These are phyloP conservation scores for Mimosa pudica DNA, from an alignment of 306 rosid species.

Conservation along the genomic window DNA sequence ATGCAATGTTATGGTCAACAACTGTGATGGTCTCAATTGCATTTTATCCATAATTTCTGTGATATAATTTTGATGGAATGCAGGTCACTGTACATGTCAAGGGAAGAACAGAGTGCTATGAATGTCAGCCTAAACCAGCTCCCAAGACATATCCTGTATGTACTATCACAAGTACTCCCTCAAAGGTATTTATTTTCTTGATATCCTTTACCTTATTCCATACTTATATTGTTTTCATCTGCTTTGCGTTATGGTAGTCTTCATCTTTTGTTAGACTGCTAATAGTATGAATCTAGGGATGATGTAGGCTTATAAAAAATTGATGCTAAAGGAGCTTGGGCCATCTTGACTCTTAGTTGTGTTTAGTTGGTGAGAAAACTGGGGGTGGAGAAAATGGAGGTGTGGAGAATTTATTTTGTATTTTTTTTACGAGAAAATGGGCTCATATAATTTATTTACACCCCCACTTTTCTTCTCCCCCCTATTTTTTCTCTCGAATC, in stretches of 20 bases:
- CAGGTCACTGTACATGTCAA: slow-evolving; percentile 97
- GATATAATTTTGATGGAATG: slow-evolving; percentile 36
- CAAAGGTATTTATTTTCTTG: slow-evolving; percentile 65
- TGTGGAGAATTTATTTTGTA: too few species aligned
- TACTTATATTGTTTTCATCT: background rate
- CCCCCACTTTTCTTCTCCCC: too few species aligned
- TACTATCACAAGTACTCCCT: slow-evolving; percentile 96
- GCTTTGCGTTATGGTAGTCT: slow-evolving; percentile 8
- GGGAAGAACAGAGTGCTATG: slow-evolving; percentile 97
- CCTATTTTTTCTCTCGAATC: too few species aligned
- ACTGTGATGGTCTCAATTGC: slow-evolving; percentile 14
- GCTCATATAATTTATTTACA: too few species aligned
- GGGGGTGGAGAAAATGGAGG: too few species aligned
- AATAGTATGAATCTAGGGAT: slow-evolving; percentile 5
- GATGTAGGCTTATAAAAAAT: background rate
- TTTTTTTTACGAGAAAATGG: too few species aligned
- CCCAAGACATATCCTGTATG: slow-evolving; percentile 99
- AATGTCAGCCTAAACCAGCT: slow-evolving; percentile 96
- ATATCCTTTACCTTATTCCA: background rate
- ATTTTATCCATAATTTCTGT: slow-evolving; percentile 24
- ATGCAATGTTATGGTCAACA: slow-evolving; percentile 10
- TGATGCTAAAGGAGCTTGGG: slow-evolving; percentile 11
- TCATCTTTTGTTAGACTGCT: slow-evolving; percentile 11
- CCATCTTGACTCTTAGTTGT: background rate
- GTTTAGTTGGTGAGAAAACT: too few species aligned